Conservation (phyloP, 306 rosid species). For the Cicer bijugum region DNA sequence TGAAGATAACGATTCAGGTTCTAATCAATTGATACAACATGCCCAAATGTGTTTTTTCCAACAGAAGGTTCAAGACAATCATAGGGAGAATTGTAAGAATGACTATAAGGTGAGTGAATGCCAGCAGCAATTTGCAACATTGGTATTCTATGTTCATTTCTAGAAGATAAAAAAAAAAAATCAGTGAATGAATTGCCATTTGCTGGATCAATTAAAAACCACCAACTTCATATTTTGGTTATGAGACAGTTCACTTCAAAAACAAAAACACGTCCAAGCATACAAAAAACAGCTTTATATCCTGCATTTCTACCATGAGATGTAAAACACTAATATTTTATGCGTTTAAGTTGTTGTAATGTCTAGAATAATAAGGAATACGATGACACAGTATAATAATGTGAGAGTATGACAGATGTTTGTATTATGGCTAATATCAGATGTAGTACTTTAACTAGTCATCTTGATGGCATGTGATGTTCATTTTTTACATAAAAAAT, state of each 20-base stretch:
- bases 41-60: slow-evolving; percentile 24
- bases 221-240: neutral
- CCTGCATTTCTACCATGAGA: slow-evolving; percentile 10
- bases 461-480: slow-evolving; percentile 15
- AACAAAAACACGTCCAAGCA: neutral
- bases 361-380: neutral
- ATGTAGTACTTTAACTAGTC: slow-evolving; percentile 6
- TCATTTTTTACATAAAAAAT: neutral
- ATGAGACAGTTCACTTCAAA: neutral
- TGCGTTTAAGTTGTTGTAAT: neutral
- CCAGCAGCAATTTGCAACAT: slow-evolving; percentile 1
- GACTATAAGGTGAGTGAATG: neutral
- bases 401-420: slow-evolving; percentile 5
- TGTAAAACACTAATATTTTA: slow-evolving; percentile 23
- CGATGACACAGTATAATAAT: neutral
- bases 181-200: slow-evolving; percentile 8
- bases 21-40: slow-evolving; percentile 28
- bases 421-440: slow-evolving; percentile 1
- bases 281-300: neutral
- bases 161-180: neutral
- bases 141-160: neutral
- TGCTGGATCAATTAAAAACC: slow-evolving; percentile 6
- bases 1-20: slow-evolving; percentile 41
- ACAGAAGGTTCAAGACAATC: slow-evolving; percentile 11
- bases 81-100: slow-evolving; percentile 23